Evolutionary conservation across 2,329 filamentous ascomycete species (phyloP).

Genomic region (Alternaria metachromatica): DNA sequence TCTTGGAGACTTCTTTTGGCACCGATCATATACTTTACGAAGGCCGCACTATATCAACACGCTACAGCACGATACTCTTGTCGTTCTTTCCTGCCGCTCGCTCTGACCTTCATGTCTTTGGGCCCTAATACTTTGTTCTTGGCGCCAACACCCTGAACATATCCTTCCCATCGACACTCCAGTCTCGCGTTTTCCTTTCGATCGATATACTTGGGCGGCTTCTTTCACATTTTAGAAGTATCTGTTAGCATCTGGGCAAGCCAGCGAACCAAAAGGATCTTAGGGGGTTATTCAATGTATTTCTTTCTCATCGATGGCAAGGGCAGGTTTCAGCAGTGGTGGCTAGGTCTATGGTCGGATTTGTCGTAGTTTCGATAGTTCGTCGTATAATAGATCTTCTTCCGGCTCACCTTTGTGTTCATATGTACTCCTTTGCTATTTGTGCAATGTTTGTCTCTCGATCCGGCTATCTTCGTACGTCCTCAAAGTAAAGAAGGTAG

Average conservation of each 20-base stretch:
- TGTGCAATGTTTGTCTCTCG: neutral
- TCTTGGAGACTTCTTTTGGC: constrained; percentile 26
- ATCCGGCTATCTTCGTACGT: neutral
- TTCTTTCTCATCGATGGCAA: constrained; percentile 34
- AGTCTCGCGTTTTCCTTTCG: constrained; percentile 16
- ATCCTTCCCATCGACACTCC: constrained; percentile 25
- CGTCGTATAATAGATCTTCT: constrained; percentile 33
- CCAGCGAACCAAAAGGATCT: constrained; percentile 25
- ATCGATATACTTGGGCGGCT: constrained; percentile 18
- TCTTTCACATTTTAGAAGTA: constrained; percentile 34
- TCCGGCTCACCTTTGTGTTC: neutral
- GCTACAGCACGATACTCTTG: constrained; percentile 10
- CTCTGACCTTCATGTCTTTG: constrained; percentile 16
- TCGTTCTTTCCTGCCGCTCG: constrained; percentile 25
- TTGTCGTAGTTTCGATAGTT: constrained; percentile 37
- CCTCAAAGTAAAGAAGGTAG: neutral
- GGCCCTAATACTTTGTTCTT: constrained; percentile 31
- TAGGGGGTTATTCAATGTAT: constrained; percentile 32
- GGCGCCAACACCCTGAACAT: constrained; percentile 22
- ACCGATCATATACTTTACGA: constrained; percentile 23
- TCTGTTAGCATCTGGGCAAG: constrained; percentile 36
- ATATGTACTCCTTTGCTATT: neutral
- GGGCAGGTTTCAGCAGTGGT: constrained; percentile 29
- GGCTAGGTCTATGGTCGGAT: constrained; percentile 29
- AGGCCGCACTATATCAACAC: constrained; percentile 18